Conservation (phyloP, 1,284 basidiomycete genomes). For the Leccinum huronense region DNA sequence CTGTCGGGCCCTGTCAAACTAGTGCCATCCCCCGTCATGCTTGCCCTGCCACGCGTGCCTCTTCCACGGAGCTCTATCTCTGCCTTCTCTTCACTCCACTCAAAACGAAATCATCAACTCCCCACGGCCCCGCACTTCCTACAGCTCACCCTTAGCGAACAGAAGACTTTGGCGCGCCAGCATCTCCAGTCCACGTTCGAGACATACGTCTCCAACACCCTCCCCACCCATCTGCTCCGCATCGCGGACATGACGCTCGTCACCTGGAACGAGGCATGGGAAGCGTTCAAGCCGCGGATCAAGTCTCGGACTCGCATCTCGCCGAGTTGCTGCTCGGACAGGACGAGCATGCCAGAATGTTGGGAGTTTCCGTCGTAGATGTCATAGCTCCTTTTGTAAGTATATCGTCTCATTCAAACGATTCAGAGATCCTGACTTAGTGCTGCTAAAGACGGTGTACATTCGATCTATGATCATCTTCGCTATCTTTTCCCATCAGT, state of each 20-base stretch:
- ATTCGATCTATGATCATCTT: constrained; percentile 24
- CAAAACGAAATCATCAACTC: constrained; percentile 3
- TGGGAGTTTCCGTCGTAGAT: constrained; percentile 25
- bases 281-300: constrained; percentile 25
- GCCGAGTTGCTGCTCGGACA: constrained; percentile 29
- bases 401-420: neutral
- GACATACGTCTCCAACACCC: constrained; percentile 27
- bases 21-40: too few relatives aligned
- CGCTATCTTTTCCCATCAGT: constrained; percentile 26
- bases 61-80: too few relatives aligned
- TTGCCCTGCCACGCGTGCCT: too few relatives aligned
- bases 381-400: constrained; percentile 26
- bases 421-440: constrained; percentile 5
- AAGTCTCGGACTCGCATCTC: constrained; percentile 27
- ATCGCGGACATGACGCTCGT: constrained; percentile 25
- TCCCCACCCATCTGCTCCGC: constrained; percentile 27
- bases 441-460: constrained; percentile 20
- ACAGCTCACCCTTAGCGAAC: constrained; percentile 26
- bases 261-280: constrained; percentile 26
- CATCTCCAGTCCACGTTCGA: constrained; percentile 27
- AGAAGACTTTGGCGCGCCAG: constrained; percentile 25
- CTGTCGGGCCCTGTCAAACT: too few relatives aligned
- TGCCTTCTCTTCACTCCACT: too few relatives aligned
- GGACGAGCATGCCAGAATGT: constrained; percentile 26
- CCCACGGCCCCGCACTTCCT: constrained; percentile 17